phyloP scores from a whole-genome alignment of 139 green algal genomes.

The Chlamydomonas sp. region DNA sequence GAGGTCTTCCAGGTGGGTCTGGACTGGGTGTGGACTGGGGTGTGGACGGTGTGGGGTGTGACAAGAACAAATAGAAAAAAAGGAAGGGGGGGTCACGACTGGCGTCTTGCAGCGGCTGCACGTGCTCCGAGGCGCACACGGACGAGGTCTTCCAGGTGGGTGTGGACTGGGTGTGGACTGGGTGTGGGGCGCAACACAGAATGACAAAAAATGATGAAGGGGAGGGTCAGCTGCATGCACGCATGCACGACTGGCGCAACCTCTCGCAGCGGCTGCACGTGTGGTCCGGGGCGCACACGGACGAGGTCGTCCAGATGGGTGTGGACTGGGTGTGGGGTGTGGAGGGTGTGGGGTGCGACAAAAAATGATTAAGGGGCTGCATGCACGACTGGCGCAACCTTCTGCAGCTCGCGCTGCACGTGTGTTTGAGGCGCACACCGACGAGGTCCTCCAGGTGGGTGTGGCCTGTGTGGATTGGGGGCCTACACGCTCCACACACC shows the following conservation, averaged over 20 bases:
- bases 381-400: constrained; percentile 94
- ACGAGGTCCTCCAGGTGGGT: constrained; percentile 96
- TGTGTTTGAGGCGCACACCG: constrained; percentile 83
- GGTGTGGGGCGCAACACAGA: no score
- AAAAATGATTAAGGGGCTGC: no score
- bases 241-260: constrained; percentile 94
- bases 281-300: constrained; percentile 84
- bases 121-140: constrained; percentile 84
- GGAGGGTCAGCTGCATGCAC: no score
- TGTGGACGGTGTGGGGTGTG: no score
- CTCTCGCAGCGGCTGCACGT: constrained; percentile 81
- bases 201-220: no score
- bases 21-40: no score
- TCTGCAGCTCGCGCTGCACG: no score
- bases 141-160: constrained; percentile 97
- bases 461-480: background rate
- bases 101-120: constrained; percentile 81
- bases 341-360: no score
- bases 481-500: background rate
- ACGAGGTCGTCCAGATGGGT: constrained; percentile 96
- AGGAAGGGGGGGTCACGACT: no score
- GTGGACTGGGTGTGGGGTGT: no score
- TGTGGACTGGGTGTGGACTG: no score
- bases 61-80: no score
- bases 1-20: constrained; percentile 96